Conservation (phyloP, 1,284 basidiomycete species). For the Malassezia nana region DNA sequence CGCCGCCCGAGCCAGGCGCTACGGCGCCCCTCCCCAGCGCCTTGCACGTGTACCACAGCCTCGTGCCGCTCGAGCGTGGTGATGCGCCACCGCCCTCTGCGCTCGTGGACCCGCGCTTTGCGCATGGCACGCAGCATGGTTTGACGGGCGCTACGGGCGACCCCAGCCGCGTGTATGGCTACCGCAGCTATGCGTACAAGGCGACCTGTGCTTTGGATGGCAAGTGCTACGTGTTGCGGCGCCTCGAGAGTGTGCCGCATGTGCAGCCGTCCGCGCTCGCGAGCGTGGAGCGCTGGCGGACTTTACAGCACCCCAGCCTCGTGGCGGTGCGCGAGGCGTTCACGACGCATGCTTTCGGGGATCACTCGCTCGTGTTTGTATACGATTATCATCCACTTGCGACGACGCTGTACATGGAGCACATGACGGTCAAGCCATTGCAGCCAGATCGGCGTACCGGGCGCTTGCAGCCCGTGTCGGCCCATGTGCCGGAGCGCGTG, state of each 20-base stretch:
- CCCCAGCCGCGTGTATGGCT: conserved; percentile 52
- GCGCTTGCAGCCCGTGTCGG: conserved; percentile 34
- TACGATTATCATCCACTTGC: conserved; percentile 83
- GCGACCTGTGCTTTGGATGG: conserved; percentile 72
- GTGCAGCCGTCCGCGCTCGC: conserved; percentile 61
- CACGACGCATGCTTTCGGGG: conserved; percentile 83
- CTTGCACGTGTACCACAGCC: conserved; percentile 78
- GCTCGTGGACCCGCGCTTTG: conserved; percentile 33
- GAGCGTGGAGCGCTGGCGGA: conserved; percentile 76
- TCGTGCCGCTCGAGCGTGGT: conserved; percentile 63
- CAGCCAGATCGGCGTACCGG: conserved; percentile 46
- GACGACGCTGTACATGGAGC: conserved; percentile 67
- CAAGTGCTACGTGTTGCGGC: conserved; percentile 63
- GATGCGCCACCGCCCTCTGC: conserved; percentile 22
- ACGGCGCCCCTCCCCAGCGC: conserved; percentile 66
- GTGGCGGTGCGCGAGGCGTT: conserved; percentile 82
- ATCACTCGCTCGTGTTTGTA: conserved; percentile 74
- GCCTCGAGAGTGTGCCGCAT: conserved; percentile 80
- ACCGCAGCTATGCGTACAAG: conserved; percentile 67
- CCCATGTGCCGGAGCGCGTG: conserved; percentile 63
- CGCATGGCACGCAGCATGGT: conserved; percentile 25
- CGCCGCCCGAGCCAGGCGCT: conserved; percentile 47
- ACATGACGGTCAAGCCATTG: conserved; percentile 51
- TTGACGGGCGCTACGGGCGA: conserved; percentile 34
- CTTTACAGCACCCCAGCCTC: conserved; percentile 75